Base-by-base conservation (phyloP, 306 rosid genomes). In the Cucurbita pepo region DNA sequence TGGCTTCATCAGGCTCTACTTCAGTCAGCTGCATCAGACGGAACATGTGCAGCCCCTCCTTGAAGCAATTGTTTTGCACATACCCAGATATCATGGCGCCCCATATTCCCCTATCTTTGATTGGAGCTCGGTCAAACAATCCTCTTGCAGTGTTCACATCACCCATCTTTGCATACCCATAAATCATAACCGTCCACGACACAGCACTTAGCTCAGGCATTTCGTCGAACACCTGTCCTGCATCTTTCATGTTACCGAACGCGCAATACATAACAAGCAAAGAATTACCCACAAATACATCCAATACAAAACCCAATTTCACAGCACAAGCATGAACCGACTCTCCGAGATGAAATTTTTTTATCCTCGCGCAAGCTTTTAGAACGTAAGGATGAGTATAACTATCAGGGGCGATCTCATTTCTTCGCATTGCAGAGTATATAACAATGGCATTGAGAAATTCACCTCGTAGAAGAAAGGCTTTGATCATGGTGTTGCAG, bases 61-160 rank as follows among this genome's bases (percentile, higher is more conserved):
- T 89, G 64, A 91, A 91, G 72, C 91, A 91, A 83, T 77, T 77
- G 55, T 88, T 85, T 37, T 84, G 89, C 58, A 89, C 87, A 78
- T 88, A 90, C 65, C 95, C 92, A 60, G 91, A 92, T 72, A 90
- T 82, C 96, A 92, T 90, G 18, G 96, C 96, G 66, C 97, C 91
- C 90, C 97, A 91, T 54, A 86, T 70, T n/a, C 88, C 89, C 78
- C 44, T 84, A 83, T 89, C 96, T 65, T 85, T 87, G 84, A 78
- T 86, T 25, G 83, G 81, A 7, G 91, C 86, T 77, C 83, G 85
- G 69, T 89, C 91, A 81, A 91, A 91, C 84, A 87, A 87, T 72
- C 86, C 59, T 61, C 94, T 82, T 5, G 90, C 91, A 0, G 56
- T 79, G 14, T 89, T 82, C 43, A 91, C 88, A 65, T 82, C 85